Conservation (phyloP, 2,329 filamentous ascomycete species). For the Leptographium lundbergii region DNA sequence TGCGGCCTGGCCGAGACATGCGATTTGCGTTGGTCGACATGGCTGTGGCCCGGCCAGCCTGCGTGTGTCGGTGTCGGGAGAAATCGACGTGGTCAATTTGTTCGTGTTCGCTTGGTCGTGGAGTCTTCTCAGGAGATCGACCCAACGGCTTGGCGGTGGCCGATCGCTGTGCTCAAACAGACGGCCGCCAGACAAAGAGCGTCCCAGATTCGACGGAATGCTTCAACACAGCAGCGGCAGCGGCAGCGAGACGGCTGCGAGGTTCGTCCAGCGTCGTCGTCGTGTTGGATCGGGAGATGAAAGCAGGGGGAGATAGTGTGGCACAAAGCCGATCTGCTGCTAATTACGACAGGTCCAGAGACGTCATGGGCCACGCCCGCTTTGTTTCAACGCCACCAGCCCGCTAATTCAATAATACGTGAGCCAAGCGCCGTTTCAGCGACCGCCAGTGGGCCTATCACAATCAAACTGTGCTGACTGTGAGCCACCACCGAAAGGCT, state of each 20-base stretch:
- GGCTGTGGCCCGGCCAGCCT: slow-evolving; percentile 4
- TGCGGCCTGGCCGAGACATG: slow-evolving; percentile 31
- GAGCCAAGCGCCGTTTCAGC: not conserved
- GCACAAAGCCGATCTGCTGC: not conserved
- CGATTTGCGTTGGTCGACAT: slow-evolving; percentile 40
- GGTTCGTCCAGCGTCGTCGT: not conserved
- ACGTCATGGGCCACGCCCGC: slow-evolving; percentile 1
- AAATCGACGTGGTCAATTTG: no score
- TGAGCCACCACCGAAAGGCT: no score
- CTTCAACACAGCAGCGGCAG: not conserved
- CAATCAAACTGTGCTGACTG: no score
- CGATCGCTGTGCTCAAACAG: not conserved
- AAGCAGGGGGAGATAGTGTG: not conserved
- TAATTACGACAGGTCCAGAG: not conserved
- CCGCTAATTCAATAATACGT: not conserved
- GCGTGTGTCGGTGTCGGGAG: not conserved
- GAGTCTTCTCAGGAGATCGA: not conserved
- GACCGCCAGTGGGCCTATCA: no score
- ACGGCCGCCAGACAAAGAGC: not conserved
- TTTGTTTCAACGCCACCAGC: not conserved
- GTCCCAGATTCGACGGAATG: not conserved
- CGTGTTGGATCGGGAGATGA: not conserved
- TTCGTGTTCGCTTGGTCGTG: no score
- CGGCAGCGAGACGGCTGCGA: not conserved
- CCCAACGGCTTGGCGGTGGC: not conserved